Base-by-base conservation (phyloP, 2,329 filamentous ascomycete genomes). In the Monilinia aucupariae region DNA sequence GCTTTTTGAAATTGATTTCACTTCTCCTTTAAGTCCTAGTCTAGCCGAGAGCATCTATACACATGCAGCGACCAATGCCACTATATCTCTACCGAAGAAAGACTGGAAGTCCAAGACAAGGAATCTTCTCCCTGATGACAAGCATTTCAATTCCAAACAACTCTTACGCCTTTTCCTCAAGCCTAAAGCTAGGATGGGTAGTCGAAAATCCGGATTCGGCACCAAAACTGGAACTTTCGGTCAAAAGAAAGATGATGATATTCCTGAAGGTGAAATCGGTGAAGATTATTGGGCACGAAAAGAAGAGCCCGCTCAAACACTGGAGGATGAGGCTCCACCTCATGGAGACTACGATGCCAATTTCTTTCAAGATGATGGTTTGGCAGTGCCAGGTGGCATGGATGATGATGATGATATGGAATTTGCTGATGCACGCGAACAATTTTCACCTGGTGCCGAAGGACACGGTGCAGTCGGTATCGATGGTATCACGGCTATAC, bases 101-200 rank as follows among this genome's bases (percentile, higher is more conserved):
- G 92, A 97, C 75, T 96, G 93, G 91, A 94, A 91, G 75, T 94
- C 91, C 47, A 96, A 96, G 76, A 92, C 89, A 1, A 85, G 91
- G 55, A 96, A 99, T 73, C 82, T 99, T 3, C 85, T 99, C 5
- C 93, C 96, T 2, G 94, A 99, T 72, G 94, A 99, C 77, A 97
- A 97, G 76, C 92, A 97, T 74, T 97, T 99, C 79, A 96, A 92
- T 78, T 97, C 93, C 10, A 90, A 89, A 73, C 91, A 96, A 68
- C 81, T 99, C 0, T 80, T 97, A 8, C 89, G 86, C 58, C 82
- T 99, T 1, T 99, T 97, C 81, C 81, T 97, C 34, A 99, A 99
- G 75, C 94, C 94, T 34, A 96, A 92, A 74, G 91, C 92, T 13
- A 88, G 89, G 49, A 84, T 97, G 76, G 86, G 89, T 51, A 84